phyloP scores from a whole-genome alignment of 768 basidiomycete species.

The Paxillus ammoniavirescens region DNA sequence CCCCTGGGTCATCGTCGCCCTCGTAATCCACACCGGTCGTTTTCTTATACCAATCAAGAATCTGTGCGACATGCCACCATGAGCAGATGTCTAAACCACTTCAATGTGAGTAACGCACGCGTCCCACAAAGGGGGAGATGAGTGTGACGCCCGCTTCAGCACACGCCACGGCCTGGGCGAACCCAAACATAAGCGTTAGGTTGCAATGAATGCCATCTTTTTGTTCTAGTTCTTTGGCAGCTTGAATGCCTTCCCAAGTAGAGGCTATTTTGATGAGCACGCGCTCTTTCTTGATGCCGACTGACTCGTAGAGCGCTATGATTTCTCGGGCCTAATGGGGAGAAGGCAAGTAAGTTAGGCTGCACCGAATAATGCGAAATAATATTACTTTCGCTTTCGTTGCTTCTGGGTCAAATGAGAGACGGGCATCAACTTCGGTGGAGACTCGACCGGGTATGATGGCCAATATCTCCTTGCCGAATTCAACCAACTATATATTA shows the following conservation, averaged over 20 bases:
- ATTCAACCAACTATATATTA: conserved; percentile 78
- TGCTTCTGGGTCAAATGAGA: conserved; percentile 88
- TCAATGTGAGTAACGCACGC: conserved; percentile 49
- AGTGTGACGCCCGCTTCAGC: conserved; percentile 96
- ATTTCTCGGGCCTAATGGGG: conserved; percentile 62
- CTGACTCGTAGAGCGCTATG: conserved; percentile 86
- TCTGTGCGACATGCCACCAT: conserved; percentile 41
- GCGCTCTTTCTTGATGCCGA: conserved; percentile 87
- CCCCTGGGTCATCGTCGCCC: conserved; percentile 92
- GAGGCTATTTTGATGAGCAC: conserved; percentile 98
- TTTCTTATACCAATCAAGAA: conserved; percentile 99
- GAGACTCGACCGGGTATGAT: conserved; percentile 98
- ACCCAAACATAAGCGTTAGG: conserved; percentile 95
- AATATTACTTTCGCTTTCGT: conserved; percentile 74
- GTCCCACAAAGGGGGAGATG: conserved; percentile 96
- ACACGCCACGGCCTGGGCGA: conserved; percentile 94
- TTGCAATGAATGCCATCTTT: conserved; percentile 95
- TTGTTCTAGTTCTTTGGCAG: conserved; percentile 87
- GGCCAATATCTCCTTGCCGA: conserved; percentile 87
- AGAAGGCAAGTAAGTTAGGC: neutral
- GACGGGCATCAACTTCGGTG: conserved; percentile 94
- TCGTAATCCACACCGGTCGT: conserved; percentile 78
- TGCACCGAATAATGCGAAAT: neutral
- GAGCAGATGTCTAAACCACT: conserved; percentile 18
- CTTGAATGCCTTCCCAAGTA: conserved; percentile 98